Conservation (phyloP, 2,329 filamentous ascomycete genomes). For the Hypoxylon sp. region DNA sequence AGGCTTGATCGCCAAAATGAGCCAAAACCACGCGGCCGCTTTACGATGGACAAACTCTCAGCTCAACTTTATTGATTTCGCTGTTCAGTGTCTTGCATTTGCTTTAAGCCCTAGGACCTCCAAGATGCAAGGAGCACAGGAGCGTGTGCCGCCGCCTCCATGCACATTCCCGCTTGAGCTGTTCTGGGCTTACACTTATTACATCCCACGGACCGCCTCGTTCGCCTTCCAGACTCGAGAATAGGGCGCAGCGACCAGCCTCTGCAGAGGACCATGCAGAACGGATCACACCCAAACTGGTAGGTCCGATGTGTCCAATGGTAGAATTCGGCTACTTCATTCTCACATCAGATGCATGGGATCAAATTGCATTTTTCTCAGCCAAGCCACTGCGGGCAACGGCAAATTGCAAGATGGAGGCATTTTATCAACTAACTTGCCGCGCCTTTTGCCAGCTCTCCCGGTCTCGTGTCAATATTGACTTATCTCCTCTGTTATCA, state of each 20-base stretch:
- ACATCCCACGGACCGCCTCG: conserved; percentile 26
- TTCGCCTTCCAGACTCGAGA: conserved; percentile 26
- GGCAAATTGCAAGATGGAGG: conserved; percentile 2
- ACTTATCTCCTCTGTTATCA: conserved; percentile 10
- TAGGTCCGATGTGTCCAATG: conserved; percentile 22
- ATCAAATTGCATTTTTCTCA: conserved; percentile 19
- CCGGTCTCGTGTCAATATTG: conserved; percentile 5
- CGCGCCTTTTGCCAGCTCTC: conserved; percentile 17
- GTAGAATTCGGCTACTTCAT: conserved; percentile 20
- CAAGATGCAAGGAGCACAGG: conserved; percentile 14
- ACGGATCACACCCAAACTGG: conserved; percentile 30
- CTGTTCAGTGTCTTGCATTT: conserved; percentile 16
- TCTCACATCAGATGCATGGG: conserved; percentile 39
- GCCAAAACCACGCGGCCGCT: conserved; percentile 18
- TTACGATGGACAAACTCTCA: conserved; percentile 23
- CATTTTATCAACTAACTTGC: conserved; percentile 21
- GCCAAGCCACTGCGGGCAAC: conserved; percentile 24
- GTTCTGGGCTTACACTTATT: conserved; percentile 34
- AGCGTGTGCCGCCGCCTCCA: conserved; percentile 33
- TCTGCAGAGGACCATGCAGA: conserved; percentile 29
- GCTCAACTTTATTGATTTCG: conserved; percentile 17
- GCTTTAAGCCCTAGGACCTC: conserved; percentile 23
- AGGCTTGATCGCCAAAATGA: conserved; percentile 21
- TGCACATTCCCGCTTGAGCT: conserved; percentile 28
- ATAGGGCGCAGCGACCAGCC: conserved; percentile 21